Base-by-base conservation (phyloP, 495 filamentous ascomycete species). In the Clohesyomyces aquaticus region DNA sequence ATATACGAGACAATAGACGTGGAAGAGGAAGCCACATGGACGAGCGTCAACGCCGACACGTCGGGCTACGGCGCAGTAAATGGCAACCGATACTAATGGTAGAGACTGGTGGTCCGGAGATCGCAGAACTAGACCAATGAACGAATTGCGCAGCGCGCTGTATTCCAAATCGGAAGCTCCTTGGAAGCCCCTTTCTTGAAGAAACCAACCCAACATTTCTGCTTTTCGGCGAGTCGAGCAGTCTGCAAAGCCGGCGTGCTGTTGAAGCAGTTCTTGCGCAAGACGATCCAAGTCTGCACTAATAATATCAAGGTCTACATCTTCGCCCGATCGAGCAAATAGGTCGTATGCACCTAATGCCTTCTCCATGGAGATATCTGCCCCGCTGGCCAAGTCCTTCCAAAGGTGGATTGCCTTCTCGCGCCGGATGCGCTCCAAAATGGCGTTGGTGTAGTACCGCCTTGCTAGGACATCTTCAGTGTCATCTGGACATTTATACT, bases 331-430 rank as follows among this genome's bases (percentile, higher is more conserved):
- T 11, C 91, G 77, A 35, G 94, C 83, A 71, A 96, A 97, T 71
- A 97, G 82, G 69, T 98, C 94, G 69, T 93, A 96, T 21, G 87
- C 86, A 14, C 84, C 88, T 25, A 97, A 76, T 4, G 88, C 90
- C 47, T 82, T 80, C 72, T 96, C 93, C 41, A 96, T 80, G 22
- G 85, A 71, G 12, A 88, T 76, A 41, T 77, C 68, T 60, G 83
- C 78, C 8, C 78, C 78, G 23, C 77, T 77, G 29, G 66, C 76
- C 11, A 89, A 73, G 55, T 79, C 83, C 48, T 77, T 75, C 93
- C 91, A 96, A 71, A 89, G 82, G 26, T 85, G 79, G 23, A 98
- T 77, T 11, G 91, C 93, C 54, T 88, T 83, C 61, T 81, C 84
- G 66, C 93, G 84, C 71, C 96, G 90, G n/a, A 98, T 85, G 61